phyloP scores from a whole-genome alignment of 805 yeast genomes.

The Pichia thaimueangensis region DNA sequence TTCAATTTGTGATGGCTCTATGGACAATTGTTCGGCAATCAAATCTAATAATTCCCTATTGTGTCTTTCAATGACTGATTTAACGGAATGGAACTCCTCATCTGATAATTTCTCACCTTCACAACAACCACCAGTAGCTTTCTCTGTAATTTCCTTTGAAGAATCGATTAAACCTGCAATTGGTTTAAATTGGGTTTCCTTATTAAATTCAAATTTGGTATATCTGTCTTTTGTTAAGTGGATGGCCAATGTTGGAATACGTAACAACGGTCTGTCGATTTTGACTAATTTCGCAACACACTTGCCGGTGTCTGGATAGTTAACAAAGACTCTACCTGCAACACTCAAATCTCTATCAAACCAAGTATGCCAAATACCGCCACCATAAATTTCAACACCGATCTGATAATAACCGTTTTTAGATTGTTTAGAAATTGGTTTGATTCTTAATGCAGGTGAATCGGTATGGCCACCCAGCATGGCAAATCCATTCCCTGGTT shows the following conservation, averaged over 20 bases:
- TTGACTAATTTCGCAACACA: conserved; percentile 65
- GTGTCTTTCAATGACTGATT: conserved; percentile 67
- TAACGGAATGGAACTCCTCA: conserved; percentile 58
- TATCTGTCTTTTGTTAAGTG: conserved; percentile 78
- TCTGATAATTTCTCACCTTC: conserved; percentile 44
- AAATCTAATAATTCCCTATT: conserved; percentile 61
- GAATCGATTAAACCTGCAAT: conserved; percentile 55
- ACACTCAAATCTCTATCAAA: conserved; percentile 87
- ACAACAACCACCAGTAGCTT: conserved; percentile 34
- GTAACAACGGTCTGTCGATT: conserved; percentile 73
- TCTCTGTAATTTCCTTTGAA: background rate
- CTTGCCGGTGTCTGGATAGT: conserved; percentile 38
- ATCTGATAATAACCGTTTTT: conserved; percentile 78
- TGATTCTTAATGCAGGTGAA: conserved; percentile 82
- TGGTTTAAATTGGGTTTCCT: conserved; percentile 80
- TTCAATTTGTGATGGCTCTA: conserved; percentile 53
- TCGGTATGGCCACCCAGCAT: conserved; percentile 96
- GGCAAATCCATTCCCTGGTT: conserved; percentile 75
- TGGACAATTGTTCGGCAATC: conserved; percentile 59
- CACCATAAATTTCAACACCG: conserved; percentile 94
- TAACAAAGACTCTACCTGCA: conserved; percentile 86
- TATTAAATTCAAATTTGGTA: conserved; percentile 79
- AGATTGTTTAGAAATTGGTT: conserved; percentile 71
- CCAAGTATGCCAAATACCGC: conserved; percentile 96
- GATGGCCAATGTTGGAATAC: conserved; percentile 93